Base-by-base conservation (phyloP, 371 early-diverging fungal species). In the Ordospora pajunii region DNA sequence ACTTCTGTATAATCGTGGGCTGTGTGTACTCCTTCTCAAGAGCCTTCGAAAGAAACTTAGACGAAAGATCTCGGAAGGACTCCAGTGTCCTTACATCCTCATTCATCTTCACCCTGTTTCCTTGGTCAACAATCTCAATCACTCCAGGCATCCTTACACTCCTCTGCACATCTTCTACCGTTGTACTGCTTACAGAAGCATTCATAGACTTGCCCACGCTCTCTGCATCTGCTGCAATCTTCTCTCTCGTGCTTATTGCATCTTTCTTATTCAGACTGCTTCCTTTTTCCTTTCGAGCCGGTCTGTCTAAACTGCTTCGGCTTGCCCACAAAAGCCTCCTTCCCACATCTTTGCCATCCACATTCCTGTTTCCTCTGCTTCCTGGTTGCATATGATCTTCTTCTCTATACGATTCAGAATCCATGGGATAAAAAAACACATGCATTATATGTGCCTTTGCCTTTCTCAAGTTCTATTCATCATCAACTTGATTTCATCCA, bases 1-100 rank as follows among this genome's bases (percentile, higher is more conserved):
- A 87, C 83, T 89, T 89, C 84, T 92, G 93, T 37, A 98, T 94
- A 8, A 95, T 94, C 10, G 97, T 96, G 11, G 97, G 95, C 67
- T 88, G 88, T 19, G 87, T 87, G 87, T 94, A 96, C 68, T 89
- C 88, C 70, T 93, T 88, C 19, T 93, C 86, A 75, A 90, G 89
- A 79, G 95, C 91, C 87, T 95, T 96, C 82, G 88, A 88, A 81
- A 76, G 50, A 27, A n/a, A 12, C 17, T 10, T 27, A 25, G 58
- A 58, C 43, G 64, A 48, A 12, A 77, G 63, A 1, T 75, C 78
- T 53, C 67, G 73, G 43, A 78, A 78, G 3, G 67, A 49, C 3
- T 25, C 43, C 10, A 75, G 44, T 45, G 74, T 50, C 11, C 27
- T 64, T 10, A 69, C 45, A 23, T 67, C 62, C 14, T 69, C 65